Evolutionary conservation across 352 stramenopile genomes (phyloP), one percentile per base, ranked within the genome.

Genomic region (Globisporangium okanoganense): DNA sequence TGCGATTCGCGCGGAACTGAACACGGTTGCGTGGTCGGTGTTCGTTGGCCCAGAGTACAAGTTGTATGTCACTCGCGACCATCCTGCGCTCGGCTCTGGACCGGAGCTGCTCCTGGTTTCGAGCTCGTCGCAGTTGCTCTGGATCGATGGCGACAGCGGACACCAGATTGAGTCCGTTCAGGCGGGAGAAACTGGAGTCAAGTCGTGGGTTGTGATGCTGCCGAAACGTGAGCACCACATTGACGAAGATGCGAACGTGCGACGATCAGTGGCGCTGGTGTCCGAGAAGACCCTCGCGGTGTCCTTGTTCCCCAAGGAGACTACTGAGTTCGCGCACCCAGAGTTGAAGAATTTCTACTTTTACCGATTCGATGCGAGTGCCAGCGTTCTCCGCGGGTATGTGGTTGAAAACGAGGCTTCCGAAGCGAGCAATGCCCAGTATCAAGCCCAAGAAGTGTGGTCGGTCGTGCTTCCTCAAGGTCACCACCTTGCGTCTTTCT

Each of bases 301-400:
- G 18, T 69, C 69, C 8, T 72, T 92, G n/a, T 82, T 81, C 38
- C 84, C 84, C 14, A 72, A 71, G 35, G 76, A 76, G 43, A 67
- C 69, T 5, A 60, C 72, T 8, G 69, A 66, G 7, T 65, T 70
- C 25, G 65, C 65, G 25, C 75, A 91, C 50, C 79, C 78, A 5
- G 81, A 90, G 58, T 65, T 85, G 10, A 64, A 85, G 2, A 65
- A 89, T 63, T 92, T 94, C 45, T 94, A 88, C 75, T 91, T 94
- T 45, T 90, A 90, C 59, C 82, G 82, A 24, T 94, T 79, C 47
- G 80, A 92, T 31, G 52, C 71, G 27, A 59, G 3, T 3, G 48
- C 64, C 9, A 78, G 85, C 12, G 70, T 71, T 1, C 79, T 91
- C 58, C 69, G 73, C 20, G 85, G 83, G 1, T 93, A 83, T 59